Evolutionary conservation across 768 basidiomycete species (phyloP), one percentile per base, ranked within the genome.

Genomic region (Calocybe cyanea): DNA sequence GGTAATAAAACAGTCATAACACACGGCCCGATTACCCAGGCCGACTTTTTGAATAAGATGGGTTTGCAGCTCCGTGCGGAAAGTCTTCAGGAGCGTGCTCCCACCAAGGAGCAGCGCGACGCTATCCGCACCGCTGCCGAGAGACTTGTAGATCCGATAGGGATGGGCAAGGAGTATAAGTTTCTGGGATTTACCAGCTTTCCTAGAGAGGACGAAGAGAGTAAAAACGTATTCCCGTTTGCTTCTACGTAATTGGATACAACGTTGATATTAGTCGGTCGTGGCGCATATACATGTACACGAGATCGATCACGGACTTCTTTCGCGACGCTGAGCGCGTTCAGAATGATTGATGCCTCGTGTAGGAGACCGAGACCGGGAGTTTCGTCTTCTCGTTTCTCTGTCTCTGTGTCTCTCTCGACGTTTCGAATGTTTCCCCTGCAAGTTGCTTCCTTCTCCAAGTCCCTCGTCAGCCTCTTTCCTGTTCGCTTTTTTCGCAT

Each of bases 121-220:
- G 74, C 73, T 3, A 83, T 94, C 37, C 66, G 66, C 18, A 66
- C 72, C 19, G 84, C 81, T 0, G 87, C 83, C 18, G 63, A 73
- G 45, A 66, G 93, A 49, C 68, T 97, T n/a, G 77, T 92, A 14
- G 88, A 96, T 61, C 72, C 71, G 1, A 67, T 68, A 9, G 82
- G 91, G 15, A 98, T 98, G 95, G 95, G 96, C 0, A 71, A 63
- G 31, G 79, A 95, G 68, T 98, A 97, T 59, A 75, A 83, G 63
- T 75, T 97, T 14, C 66, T 97, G 62, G 92, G 83, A 7, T 61
- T 79, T 28, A 67, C 69, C 15, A 63, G 56, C 45, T 35, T 57
- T 43, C 45, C n/a, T 20, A 31, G 39, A n/a, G 43, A 33, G 38
- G 25, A 15, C 24, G 39, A 48, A n/a, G 38, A 42, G 32, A 21